These are phyloP conservation scores for Polysphondylium violaceum DNA, from an alignment of 78 protist genomes.

Conservation along the genomic window DNA sequence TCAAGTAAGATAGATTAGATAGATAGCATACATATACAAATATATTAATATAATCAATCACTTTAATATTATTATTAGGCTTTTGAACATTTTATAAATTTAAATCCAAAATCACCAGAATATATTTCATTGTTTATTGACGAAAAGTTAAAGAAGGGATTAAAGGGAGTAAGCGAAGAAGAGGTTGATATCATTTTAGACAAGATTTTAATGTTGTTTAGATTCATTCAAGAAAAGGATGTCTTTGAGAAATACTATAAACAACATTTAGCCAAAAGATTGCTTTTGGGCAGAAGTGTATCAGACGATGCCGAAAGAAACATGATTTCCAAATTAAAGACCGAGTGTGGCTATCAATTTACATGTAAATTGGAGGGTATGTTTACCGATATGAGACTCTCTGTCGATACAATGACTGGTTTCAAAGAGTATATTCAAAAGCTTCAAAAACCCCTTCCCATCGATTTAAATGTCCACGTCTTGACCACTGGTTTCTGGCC, in stretches of 20 bases:
- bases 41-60: not conserved
- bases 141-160: conserved; percentile 82
- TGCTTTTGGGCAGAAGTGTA: conserved; percentile 82
- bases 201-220: conserved; percentile 85
- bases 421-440: conserved; percentile 69
- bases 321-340: conserved; percentile 92
- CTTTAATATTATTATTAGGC: conserved; percentile 49
- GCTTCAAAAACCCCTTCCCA: conserved; percentile 23
- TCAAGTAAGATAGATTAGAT: conserved; percentile 22
- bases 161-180: conserved; percentile 88
- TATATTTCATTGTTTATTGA: conserved; percentile 85
- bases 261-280: conserved; percentile 95
- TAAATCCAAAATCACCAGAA: conserved; percentile 90
- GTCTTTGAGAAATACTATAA: conserved; percentile 97
- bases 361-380: conserved; percentile 96
- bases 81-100: conserved; percentile 89
- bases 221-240: conserved; percentile 96
- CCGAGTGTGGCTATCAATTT: conserved; percentile 95
- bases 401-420: conserved; percentile 84
- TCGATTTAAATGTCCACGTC: conserved; percentile 89
- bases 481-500: conserved; percentile 97
- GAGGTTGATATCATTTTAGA: conserved; percentile 83
- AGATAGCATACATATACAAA: not conserved
- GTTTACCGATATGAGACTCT: conserved; percentile 95
- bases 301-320: conserved; percentile 93